A percentile compares a stretch with the other conserved stretches of the same genome.
Conservation (phyloP, 441 rosid species). For the Gossypium davidsonii region DNA sequence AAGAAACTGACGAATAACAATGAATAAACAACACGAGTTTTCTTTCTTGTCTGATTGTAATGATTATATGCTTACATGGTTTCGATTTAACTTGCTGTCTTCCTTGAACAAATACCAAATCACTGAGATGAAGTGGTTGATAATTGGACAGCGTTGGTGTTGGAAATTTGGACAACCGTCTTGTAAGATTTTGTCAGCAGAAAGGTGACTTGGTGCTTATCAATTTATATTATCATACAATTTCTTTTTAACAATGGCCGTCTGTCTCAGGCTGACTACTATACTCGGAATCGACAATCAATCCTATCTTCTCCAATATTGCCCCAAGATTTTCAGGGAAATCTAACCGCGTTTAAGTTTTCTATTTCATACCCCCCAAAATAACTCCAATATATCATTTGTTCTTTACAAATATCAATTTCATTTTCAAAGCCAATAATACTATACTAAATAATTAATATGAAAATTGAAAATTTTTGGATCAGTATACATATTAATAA, state of each 20-base stretch:
- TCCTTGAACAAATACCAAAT: conserved; percentile 8
- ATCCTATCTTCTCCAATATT: neutral
- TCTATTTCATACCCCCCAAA: too few species aligned
- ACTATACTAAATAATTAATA: too few species aligned
- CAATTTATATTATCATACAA: neutral
- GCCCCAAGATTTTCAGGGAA: too few species aligned
- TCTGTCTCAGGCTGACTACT: neutral
- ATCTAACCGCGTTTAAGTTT: too few species aligned
- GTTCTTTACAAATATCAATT: too few species aligned
- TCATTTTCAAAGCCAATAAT: too few species aligned
- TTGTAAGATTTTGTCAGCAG: conserved; percentile 8
- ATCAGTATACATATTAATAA: too few species aligned
- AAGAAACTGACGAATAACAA: conserved; percentile 1
- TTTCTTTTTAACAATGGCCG: neutral
- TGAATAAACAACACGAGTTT: conserved; percentile 13
- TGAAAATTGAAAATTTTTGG: too few species aligned
- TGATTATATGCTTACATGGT: conserved; percentile 12
- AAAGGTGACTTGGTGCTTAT: conserved; percentile 23
- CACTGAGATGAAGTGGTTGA: conserved; percentile 11
- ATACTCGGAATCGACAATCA: neutral
- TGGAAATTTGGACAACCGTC: conserved; percentile 8
- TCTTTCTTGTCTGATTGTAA: conserved; percentile 9
- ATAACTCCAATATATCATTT: too few species aligned
- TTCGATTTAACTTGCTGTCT: conserved; percentile 18
- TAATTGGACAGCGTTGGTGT: conserved; percentile 9